Conservation (phyloP, 2,329 filamentous ascomycete genomes). For the Monilinia aucupariae region DNA sequence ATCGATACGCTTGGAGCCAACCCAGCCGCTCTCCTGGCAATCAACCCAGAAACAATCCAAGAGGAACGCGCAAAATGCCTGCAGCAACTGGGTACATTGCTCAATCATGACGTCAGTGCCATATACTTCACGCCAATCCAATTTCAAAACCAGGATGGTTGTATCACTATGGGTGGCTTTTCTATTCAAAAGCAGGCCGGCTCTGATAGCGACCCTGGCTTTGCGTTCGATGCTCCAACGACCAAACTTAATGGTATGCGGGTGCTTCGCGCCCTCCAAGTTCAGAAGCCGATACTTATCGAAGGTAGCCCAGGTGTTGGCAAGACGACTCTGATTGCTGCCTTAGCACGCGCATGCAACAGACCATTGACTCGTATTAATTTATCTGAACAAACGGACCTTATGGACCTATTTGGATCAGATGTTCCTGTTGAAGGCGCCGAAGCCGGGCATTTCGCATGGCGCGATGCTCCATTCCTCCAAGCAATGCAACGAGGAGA, state of each 20-base stretch:
- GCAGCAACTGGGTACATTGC: slow-evolving; percentile 61
- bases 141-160: slow-evolving; percentile 48
- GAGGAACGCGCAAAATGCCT: slow-evolving; percentile 70
- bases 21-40: slow-evolving; percentile 77
- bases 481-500: slow-evolving; percentile 95
- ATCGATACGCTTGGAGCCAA: slow-evolving; percentile 94
- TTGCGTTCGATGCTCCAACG: slow-evolving; percentile 83
- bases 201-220: slow-evolving; percentile 51
- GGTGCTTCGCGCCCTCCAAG: slow-evolving; percentile 80
- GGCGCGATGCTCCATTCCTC: slow-evolving; percentile 92
- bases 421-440: slow-evolving; percentile 95
- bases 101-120: slow-evolving; percentile 55
- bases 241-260: slow-evolving; percentile 87
- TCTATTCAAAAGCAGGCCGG: slow-evolving; percentile 50
- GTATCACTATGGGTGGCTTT: slow-evolving; percentile 70
- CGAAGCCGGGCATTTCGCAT: slow-evolving; percentile 83
- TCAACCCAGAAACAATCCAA: slow-evolving; percentile 62
- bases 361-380: slow-evolving; percentile 89
- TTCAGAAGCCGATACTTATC: slow-evolving; percentile 84
- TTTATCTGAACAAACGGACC: slow-evolving; percentile 92
- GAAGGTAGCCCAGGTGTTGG: slow-evolving; percentile 98
- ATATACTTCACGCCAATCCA: slow-evolving; percentile 61
- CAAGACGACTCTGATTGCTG: slow-evolving; percentile 88
- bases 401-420: slow-evolving; percentile 96
- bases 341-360: slow-evolving; percentile 73